Percentiles rank a stretch among this genome's conserved stretches.
Conservation (phyloP, 2,329 filamentous ascomycete genomes). For the Claviceps lovelessii region DNA sequence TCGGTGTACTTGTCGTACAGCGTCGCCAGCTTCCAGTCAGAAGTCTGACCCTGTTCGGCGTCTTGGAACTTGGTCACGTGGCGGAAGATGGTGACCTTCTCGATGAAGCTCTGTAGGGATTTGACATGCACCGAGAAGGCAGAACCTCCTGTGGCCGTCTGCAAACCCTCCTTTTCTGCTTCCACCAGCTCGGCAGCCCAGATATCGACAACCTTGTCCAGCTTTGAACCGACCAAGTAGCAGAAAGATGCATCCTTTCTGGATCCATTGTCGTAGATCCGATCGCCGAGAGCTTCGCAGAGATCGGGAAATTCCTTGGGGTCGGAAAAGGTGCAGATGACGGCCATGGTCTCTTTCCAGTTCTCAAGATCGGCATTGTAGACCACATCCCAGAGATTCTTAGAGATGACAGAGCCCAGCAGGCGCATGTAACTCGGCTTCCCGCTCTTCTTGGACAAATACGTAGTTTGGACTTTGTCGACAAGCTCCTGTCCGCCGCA, state of each 20-base stretch:
- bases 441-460: constrained; percentile 68
- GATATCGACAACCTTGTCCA: constrained; percentile 91
- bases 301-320: constrained; percentile 85
- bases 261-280: constrained; percentile 62
- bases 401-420: constrained; percentile 79
- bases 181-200: constrained; percentile 87
- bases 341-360: constrained; percentile 96
- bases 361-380: constrained; percentile 85
- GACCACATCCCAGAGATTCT: constrained; percentile 96
- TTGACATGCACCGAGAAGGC: constrained; percentile 85
- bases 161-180: constrained; percentile 59
- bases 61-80: constrained; percentile 87
- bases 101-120: constrained; percentile 82
- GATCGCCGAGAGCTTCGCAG: constrained; percentile 86
- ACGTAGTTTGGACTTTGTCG: constrained; percentile 84
- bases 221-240: constrained; percentile 85
- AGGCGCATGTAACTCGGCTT: constrained; percentile 86
- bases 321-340: constrained; percentile 88
- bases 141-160: constrained; percentile 56
- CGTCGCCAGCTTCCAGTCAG: constrained; percentile 75
- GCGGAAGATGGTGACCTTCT: constrained; percentile 96
- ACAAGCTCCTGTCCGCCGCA: constrained; percentile 88
- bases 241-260: constrained; percentile 93
- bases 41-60: constrained; percentile 51
- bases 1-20: constrained; percentile 94